A percentile compares a stretch with the other conserved stretches of the same genome.
Conservation (phyloP, 805 yeast species). For the Kazachstania kunashirensis region DNA sequence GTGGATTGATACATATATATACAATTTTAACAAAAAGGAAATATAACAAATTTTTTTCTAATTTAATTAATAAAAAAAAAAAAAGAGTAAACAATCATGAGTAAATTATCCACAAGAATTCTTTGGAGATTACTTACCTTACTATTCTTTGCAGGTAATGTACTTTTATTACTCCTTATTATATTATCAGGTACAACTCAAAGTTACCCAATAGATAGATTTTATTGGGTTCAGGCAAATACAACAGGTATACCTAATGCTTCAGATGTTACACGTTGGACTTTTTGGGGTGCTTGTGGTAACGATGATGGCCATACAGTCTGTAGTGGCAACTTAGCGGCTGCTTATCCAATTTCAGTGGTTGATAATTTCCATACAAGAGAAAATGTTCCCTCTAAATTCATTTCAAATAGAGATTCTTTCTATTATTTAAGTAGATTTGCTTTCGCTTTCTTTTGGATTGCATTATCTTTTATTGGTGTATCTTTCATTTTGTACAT, state of each 20-base stretch:
- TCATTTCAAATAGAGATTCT: constrained; percentile 43
- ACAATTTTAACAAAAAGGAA: no score
- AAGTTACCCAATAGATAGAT: constrained; percentile 49
- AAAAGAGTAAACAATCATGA: no score
- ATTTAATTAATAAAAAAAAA: background rate
- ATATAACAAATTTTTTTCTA: no score
- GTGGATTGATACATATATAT: no score
- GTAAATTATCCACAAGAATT: background rate
- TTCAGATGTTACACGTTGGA: constrained; percentile 54
- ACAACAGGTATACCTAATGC: constrained; percentile 47
- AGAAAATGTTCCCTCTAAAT: constrained; percentile 42
- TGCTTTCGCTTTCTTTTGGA: constrained; percentile 51
- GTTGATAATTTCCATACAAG: constrained; percentile 58
- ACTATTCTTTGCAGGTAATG: constrained; percentile 32
- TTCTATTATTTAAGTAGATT: constrained; percentile 59
- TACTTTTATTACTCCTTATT: constrained; percentile 44
- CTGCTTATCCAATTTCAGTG: constrained; percentile 70
- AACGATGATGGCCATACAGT: constrained; percentile 11
- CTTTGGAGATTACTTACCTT: constrained; percentile 14
- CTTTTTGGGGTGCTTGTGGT: constrained; percentile 69
- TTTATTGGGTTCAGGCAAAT: constrained; percentile 66
- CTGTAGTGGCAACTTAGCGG: constrained; percentile 33
- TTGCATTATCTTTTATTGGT: constrained; percentile 53
- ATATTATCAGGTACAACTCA: constrained; percentile 55
- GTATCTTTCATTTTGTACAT: constrained; percentile 48